phyloP scores from a whole-genome alignment of 192 early-diverging fungal species.

The Lobulomyces angularis region DNA sequence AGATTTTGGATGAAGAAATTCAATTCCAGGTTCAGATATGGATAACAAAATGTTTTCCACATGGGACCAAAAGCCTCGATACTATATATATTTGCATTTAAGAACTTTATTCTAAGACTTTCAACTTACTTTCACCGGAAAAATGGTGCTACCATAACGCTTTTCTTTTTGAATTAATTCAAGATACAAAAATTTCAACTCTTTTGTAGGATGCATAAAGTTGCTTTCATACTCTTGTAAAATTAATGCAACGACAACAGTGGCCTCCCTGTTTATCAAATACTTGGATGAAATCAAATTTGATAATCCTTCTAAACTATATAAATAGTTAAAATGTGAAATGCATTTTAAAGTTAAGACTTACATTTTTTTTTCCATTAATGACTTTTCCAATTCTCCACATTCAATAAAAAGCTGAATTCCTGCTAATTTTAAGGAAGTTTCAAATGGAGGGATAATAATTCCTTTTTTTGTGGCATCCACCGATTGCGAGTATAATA shows the following conservation, averaged over 20 bases:
- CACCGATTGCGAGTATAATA: conserved; percentile 32
- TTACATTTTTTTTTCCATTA: conserved; percentile 17
- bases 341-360: conserved; percentile 3
- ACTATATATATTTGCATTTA: conserved; percentile 3
- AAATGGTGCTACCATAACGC: conserved; percentile 31
- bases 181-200: conserved; percentile 27
- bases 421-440: conserved; percentile 31
- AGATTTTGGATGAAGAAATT: conserved; percentile 28
- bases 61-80: conserved; percentile 28
- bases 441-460: conserved; percentile 25
- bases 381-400: conserved; percentile 14
- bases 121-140: conserved; percentile 28
- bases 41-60: conserved; percentile 30
- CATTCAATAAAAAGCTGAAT: conserved; percentile 36
- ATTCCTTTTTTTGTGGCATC: conserved; percentile 29
- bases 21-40: conserved; percentile 24
- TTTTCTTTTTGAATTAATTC: conserved; percentile 22
- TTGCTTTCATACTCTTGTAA: conserved; percentile 29
- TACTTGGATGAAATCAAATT: no score
- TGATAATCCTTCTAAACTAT: no score
- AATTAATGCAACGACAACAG: no score
- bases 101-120: neutral
- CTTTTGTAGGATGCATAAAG: conserved; percentile 9
- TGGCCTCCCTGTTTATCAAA: no score
- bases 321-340: conserved; percentile 1